Evolutionary conservation across 257 asterid species (phyloP), one percentile per base, ranked within the genome.

Genomic region (Phtheirospermum japonicum): DNA sequence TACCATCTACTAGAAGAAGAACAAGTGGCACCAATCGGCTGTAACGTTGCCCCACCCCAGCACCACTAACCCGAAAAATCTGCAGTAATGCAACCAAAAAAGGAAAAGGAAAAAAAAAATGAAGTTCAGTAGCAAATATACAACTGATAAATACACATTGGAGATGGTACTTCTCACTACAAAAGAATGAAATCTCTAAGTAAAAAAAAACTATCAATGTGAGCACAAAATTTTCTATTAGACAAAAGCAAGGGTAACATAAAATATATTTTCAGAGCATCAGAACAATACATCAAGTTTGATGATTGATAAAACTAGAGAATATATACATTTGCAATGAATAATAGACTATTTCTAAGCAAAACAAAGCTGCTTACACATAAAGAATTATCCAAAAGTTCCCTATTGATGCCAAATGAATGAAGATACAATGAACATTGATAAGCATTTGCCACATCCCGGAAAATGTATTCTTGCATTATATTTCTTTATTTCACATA

Each of bases 31-130:
- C 73, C 56, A 73, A 67, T 61, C 73, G 73, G 58, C 66, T 54
- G 63, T 73, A 73, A 32, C 67, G 73, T 23, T 55, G 57, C 52
- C 95, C 98, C 62, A 84, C 81, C 52, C 73, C 85, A 67, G 51
- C 20, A 73, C 73, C 70, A 61, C 45, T 73, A 51, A 67, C 73
- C 57, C 70, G 62, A 33, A 61, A 67, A 67, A 73, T 65, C 77
- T 73, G 73, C 62, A n/a, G n/a, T n/a, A 69, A 40, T 18, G 56
- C 76, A 60, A 36, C 40, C 6, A 37, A 32, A 20, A 50, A 18
- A 20, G 14, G 57, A 13, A 39, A 13, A 52, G 42, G 17, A n/a
- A 9, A 11, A 57, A 50, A n/a, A 36, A 16, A 8, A 43, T 32
- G 9, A 49, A 33, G 48, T 8, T 19, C 32, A 50, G 57, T 20